Percentiles rank a stretch among this genome's conserved stretches.
These are phyloP conservation scores for Linum tenue DNA, from an alignment of 345 rosid genomes.

Conservation along the genomic window DNA sequence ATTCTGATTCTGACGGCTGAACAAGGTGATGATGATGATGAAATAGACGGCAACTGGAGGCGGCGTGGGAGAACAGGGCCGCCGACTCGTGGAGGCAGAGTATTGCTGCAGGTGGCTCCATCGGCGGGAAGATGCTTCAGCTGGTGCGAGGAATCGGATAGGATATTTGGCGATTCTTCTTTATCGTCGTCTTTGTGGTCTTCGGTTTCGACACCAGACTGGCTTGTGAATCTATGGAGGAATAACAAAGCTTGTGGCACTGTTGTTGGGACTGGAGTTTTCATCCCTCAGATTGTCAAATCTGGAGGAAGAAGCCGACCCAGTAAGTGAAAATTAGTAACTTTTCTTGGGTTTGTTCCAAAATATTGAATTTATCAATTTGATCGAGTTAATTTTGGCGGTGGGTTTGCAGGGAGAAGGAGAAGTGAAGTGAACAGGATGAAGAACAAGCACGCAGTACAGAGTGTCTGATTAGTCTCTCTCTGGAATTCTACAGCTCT, in stretches of 20 bases:
- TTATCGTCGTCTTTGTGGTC: not conserved
- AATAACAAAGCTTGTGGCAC: not conserved
- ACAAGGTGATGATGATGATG: not conserved
- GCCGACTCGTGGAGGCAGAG: not conserved
- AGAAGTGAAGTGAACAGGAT: not conserved
- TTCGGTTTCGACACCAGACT: not conserved
- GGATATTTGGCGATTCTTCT: not conserved
- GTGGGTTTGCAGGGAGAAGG: conserved; percentile 1
- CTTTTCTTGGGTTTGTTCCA: not conserved
- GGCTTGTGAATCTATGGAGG: not conserved
- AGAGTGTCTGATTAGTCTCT: not conserved
- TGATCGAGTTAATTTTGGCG: not conserved
- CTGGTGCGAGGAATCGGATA: not conserved
- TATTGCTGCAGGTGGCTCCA: not conserved
- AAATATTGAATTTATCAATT: no score
- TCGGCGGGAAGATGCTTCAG: not conserved
- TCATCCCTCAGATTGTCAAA: not conserved
- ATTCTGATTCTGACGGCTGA: not conserved
- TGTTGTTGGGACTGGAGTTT: not conserved
- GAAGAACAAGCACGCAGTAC: not conserved
- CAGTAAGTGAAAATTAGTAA: not conserved
- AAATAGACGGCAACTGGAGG: not conserved
- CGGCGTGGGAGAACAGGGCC: no score
- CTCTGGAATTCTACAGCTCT: not conserved
- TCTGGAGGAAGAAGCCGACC: not conserved